Conservation (phyloP, 2,329 filamentous ascomycete genomes). For the Pseudogymnoascus sp. region DNA sequence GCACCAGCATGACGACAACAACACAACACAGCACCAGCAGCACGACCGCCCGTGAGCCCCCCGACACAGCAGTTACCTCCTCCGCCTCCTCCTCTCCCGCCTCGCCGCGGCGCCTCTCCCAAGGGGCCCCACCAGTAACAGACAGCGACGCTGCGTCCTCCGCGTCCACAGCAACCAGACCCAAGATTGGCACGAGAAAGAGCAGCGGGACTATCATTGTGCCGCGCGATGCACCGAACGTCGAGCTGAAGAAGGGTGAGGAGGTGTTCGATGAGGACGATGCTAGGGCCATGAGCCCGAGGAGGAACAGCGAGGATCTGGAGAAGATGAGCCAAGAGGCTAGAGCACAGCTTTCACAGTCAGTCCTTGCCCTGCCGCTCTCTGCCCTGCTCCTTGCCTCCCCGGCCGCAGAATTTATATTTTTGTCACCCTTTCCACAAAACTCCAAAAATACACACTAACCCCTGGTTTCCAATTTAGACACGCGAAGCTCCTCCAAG, state of each 20-base stretch:
- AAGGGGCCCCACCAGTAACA: slow-evolving; percentile 2
- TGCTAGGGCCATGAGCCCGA: slow-evolving; percentile 88
- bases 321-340: slow-evolving; percentile 82
- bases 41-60: slow-evolving; percentile 9
- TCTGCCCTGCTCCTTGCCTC: not conserved
- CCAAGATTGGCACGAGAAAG: slow-evolving; percentile 65
- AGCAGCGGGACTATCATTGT: slow-evolving; percentile 80
- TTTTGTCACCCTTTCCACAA: not conserved
- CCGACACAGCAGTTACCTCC: slow-evolving; percentile 4
- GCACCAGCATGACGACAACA: slow-evolving; percentile 12
- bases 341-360: slow-evolving; percentile 53
- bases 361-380: slow-evolving; percentile 35
- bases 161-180: slow-evolving; percentile 29
- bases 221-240: slow-evolving; percentile 66
- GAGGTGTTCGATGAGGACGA: slow-evolving; percentile 70
- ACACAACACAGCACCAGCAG: slow-evolving; percentile 10
- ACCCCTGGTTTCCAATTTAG: slow-evolving; percentile 40
- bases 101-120: slow-evolving; percentile 6
- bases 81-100: not conserved
- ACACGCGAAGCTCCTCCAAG: slow-evolving; percentile 82
- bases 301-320: slow-evolving; percentile 83
- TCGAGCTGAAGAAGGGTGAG: slow-evolving; percentile 66
- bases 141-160: slow-evolving; percentile 10
- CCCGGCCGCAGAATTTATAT: not conserved
- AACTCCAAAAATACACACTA: not conserved